phyloP scores from a whole-genome alignment of 2,329 filamentous ascomycete genomes.

The Aspergillus jensenii region DNA sequence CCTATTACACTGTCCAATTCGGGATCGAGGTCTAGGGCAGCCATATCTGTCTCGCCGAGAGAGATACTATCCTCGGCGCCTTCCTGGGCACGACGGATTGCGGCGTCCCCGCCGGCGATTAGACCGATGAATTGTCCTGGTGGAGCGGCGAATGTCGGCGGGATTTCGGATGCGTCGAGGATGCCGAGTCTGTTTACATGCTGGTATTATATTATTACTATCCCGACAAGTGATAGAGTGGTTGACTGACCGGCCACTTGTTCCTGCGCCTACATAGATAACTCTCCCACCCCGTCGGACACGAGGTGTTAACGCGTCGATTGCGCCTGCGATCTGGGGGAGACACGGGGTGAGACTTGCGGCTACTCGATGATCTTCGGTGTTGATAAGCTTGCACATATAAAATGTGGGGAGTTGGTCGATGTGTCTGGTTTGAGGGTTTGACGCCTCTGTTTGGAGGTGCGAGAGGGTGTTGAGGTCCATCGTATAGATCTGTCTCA shows the following conservation, averaged over 20 bases:
- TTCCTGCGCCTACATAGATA: background rate
- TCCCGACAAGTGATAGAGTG: too few species aligned
- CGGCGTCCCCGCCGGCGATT: background rate
- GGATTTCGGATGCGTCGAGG: background rate
- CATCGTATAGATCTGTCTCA: too few species aligned
- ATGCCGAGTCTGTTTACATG: background rate
- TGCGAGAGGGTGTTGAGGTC: conserved; percentile 18
- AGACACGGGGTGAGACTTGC: conserved; percentile 7
- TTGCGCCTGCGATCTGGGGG: conserved; percentile 32
- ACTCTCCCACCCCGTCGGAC: conserved; percentile 37
- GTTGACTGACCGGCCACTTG: background rate
- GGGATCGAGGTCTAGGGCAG: conserved; percentile 20
- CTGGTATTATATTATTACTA: too few species aligned
- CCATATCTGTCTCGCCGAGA: too few species aligned
- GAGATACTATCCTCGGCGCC: conserved; percentile 31
- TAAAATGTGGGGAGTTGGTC: conserved; percentile 38
- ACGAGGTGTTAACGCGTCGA: conserved; percentile 33
- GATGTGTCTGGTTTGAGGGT: conserved; percentile 34
- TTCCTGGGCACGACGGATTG: background rate
- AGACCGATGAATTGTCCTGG: background rate
- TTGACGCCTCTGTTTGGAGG: conserved; percentile 40
- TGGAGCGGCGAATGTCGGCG: background rate
- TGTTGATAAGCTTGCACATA: conserved; percentile 40
- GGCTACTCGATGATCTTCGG: conserved; percentile 33
- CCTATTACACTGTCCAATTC: conserved; percentile 40